Percentiles rank a stretch among this genome's conserved stretches.
Conservation (phyloP, 768 basidiomycete species). For the Hygrophorus pudorinus region DNA sequence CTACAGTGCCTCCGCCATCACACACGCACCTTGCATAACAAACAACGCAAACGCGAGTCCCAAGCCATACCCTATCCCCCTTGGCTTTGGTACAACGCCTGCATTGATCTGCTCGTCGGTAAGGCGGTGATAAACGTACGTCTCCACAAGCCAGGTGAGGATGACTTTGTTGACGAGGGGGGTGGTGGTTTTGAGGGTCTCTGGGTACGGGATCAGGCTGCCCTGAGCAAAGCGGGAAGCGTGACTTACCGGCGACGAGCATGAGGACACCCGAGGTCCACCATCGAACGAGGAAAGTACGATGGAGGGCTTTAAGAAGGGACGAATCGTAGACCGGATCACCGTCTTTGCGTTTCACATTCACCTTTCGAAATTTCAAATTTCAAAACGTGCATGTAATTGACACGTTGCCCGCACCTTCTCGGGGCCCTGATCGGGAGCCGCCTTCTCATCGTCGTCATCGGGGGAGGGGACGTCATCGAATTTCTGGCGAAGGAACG, state of each 20-base stretch:
- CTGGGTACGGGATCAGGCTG: conserved; percentile 14
- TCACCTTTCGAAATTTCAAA: neutral
- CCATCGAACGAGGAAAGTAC: conserved; percentile 35
- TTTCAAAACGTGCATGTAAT: neutral
- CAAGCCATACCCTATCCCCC: conserved; percentile 41
- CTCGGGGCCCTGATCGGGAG: neutral
- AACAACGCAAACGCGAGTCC: conserved; percentile 41
- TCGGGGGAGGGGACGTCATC: neutral
- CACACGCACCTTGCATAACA: conserved; percentile 37
- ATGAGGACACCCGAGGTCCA: conserved; percentile 40
- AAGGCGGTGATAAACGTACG: conserved; percentile 27
- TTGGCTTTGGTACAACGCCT: conserved; percentile 22
- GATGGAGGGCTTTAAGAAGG: conserved; percentile 36
- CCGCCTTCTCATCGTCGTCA: conserved; percentile 3
- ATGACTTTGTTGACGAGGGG: conserved; percentile 39
- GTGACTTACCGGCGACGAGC: conserved; percentile 30
- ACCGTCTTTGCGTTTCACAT: neutral
- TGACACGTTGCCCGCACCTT: neutral
- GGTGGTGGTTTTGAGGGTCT: conserved; percentile 34
- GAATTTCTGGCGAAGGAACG: conserved; percentile 17
- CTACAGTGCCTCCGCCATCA: too few species aligned
- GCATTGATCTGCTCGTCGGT: conserved; percentile 17
- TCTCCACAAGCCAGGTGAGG: conserved; percentile 35
- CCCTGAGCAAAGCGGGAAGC: neutral
- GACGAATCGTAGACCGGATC: conserved; percentile 33